A percentile compares a stretch with the other conserved stretches of the same genome.
phyloP scores from a whole-genome alignment of 495 filamentous ascomycete genomes.

The Penicillium simplicissimum region DNA sequence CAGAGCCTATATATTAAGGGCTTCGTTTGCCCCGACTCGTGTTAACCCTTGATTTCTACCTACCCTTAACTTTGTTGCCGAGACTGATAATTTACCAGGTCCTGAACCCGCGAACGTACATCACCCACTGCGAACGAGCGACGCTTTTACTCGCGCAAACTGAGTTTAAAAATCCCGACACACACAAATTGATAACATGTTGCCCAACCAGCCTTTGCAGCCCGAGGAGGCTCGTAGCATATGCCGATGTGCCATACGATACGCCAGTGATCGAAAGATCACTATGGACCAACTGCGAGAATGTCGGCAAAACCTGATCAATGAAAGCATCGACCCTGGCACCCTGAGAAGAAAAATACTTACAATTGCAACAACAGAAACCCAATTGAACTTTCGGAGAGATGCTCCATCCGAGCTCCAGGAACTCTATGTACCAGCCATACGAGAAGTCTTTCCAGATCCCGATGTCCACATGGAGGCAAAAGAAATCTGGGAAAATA shows the following conservation, averaged over 20 bases:
- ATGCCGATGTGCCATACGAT: not conserved
- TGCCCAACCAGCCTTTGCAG: not conserved
- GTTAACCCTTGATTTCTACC: no score
- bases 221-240: not conserved
- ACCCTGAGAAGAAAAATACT: not conserved
- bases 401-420: not conserved
- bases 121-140: not conserved
- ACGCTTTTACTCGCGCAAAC: no score
- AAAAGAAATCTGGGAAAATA: conserved; percentile 4
- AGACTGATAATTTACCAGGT: no score
- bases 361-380: not conserved
- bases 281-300: not conserved
- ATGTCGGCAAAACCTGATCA: not conserved
- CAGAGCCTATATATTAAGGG: not conserved
- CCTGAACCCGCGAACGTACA: not conserved
- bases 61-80: no score
- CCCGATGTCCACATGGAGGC: not conserved
- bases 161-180: not conserved
- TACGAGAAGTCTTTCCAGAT: not conserved
- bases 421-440: not conserved
- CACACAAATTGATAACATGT: not conserved
- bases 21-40: not conserved
- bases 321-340: not conserved
- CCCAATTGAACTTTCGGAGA: conserved; percentile 1
- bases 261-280: not conserved